Evolutionary conservation across 495 filamentous ascomycete genomes (phyloP), one percentile per base, ranked within the genome.

Genomic region (Opeltia flavorubescens): DNA sequence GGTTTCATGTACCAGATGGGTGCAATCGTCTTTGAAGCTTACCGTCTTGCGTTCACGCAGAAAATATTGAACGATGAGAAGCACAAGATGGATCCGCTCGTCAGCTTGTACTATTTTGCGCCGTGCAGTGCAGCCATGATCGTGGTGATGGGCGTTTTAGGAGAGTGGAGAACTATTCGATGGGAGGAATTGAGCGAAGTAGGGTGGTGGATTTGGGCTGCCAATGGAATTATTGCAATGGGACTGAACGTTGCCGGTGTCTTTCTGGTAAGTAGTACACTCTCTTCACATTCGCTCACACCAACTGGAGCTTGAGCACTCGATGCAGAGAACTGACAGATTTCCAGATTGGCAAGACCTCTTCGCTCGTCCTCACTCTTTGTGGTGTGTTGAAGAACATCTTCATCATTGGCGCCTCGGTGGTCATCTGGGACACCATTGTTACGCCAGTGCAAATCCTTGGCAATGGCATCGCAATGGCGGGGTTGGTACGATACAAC

Each of bases 321-420:
- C n/a, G n/a, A n/a, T n/a, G n/a, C n/a, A n/a, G n/a, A n/a, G n/a
- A n/a, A n/a, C n/a, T n/a, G n/a, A n/a, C n/a, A n/a, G n/a, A 20
- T 17, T 43, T 35, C 44, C 55, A 95, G 88, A 98, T 98, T 64
- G 91, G 91, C 67, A 89, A 87, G 70, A 98, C 91, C 21, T 95
- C 89, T 0, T 89, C 87, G 40, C 77, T 98, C 35, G 86, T 95
- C 60, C 85, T 95, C 64, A 96, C 91, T 30, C 83, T 98, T 44
- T 95, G 86, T 65, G 91, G 91, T 70, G 89, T 98, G 49, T 78
- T 96, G 59, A 98, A 98, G 75, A 89, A 96, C 71, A 89, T 98
- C 55, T 77, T 96, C 50, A 82, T 98, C 24, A 88, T 98, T 40
- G 67, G 70, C 46, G 84, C 86, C 45, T 94, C 86, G 47, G 91